These are phyloP conservation scores for Naegleria gruberi DNA, from an alignment of 208 protist species.

Conservation along the genomic window DNA sequence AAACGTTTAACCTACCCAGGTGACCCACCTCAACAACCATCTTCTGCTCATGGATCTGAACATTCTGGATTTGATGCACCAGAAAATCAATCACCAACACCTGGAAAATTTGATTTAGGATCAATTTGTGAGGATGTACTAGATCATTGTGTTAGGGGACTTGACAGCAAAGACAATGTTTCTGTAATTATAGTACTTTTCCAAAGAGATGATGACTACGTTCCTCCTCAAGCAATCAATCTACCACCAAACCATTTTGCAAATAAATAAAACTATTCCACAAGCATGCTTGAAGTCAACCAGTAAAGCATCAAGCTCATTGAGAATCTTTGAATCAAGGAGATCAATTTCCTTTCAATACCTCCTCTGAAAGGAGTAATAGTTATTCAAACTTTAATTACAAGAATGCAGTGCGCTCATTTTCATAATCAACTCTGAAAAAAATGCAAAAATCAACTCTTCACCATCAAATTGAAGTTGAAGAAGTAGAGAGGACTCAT, in stretches of 20 bases:
- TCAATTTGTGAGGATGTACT: slow-evolving; percentile 7
- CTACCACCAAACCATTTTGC: not conserved
- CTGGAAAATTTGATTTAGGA: not conserved
- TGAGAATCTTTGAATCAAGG: too few relatives aligned
- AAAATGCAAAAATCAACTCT: too few relatives aligned
- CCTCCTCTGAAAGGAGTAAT: too few relatives aligned
- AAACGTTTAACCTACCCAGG: not conserved
- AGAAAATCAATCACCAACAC: not conserved
- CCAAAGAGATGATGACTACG: not conserved
- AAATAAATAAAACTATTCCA: too few relatives aligned
- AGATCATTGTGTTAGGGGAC: not conserved
- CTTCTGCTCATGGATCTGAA: not conserved
- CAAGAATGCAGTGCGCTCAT: too few relatives aligned
- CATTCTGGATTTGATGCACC: not conserved
- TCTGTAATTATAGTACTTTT: not conserved
- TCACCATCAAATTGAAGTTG: too few relatives aligned
- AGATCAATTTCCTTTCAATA: too few relatives aligned
- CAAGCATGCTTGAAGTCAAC: too few relatives aligned
- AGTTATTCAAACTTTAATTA: too few relatives aligned
- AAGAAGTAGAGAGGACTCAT: not conserved
- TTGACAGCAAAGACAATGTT: slow-evolving; percentile 16
- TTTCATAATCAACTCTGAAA: too few relatives aligned
- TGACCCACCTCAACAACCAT: not conserved
- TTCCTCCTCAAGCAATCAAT: not conserved
- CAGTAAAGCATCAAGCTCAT: too few relatives aligned